Evolutionary conservation across 495 filamentous ascomycete genomes (phyloP).

Genomic region (Hypoxylon trugodes): DNA sequence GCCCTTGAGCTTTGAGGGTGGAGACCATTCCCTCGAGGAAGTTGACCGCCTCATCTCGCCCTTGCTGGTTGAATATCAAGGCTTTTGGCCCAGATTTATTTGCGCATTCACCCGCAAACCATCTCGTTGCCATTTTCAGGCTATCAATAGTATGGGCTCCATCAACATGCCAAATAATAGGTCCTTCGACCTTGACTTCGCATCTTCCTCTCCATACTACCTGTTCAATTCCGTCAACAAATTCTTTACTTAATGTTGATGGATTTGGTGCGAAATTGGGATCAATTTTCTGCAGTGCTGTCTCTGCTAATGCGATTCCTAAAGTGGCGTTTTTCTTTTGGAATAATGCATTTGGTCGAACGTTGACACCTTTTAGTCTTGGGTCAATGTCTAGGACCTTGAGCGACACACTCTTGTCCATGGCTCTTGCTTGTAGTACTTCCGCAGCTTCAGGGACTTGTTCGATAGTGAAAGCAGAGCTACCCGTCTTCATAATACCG

Average conservation of each 20-base stretch:
- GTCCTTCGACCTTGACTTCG: conserved; percentile 72
- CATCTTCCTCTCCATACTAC: conserved; percentile 84
- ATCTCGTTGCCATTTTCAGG: conserved; percentile 77
- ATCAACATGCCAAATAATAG: conserved; percentile 88
- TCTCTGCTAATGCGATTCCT: conserved; percentile 76
- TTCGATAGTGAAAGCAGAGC: conserved; percentile 75
- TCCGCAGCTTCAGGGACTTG: conserved; percentile 71
- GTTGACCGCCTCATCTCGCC: conserved; percentile 75
- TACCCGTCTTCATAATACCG: conserved; percentile 83
- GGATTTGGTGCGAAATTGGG: conserved; percentile 37
- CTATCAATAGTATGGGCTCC: conserved; percentile 92
- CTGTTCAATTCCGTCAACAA: conserved; percentile 76
- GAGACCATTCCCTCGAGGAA: conserved; percentile 72
- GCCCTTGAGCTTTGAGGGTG: conserved; percentile 57
- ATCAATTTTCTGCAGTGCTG: conserved; percentile 60
- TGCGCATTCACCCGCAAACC: conserved; percentile 69
- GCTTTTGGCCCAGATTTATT: conserved; percentile 59
- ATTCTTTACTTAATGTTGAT: conserved; percentile 66
- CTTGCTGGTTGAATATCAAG: conserved; percentile 96
- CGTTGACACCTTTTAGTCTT: conserved; percentile 67
- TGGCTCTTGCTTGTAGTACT: conserved; percentile 76
- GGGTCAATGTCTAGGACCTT: conserved; percentile 70
- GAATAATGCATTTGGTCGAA: conserved; percentile 81
- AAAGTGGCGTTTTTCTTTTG: conserved; percentile 88
- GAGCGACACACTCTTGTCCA: conserved; percentile 68